These are phyloP conservation scores for Phytophthora cactorum DNA, from an alignment of 352 stramenopile species.

Conservation along the genomic window DNA sequence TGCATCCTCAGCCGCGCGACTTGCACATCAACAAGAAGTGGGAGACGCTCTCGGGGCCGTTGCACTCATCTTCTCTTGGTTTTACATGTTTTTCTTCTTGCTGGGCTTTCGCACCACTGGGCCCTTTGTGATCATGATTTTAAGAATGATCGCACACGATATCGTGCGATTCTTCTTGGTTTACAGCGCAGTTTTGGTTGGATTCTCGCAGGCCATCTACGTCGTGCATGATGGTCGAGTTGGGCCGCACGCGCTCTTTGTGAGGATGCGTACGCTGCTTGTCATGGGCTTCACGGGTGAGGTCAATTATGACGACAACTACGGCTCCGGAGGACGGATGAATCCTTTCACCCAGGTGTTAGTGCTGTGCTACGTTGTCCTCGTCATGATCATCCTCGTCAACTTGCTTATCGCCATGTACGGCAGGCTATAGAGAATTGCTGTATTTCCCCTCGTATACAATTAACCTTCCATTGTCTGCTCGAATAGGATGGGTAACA, in stretches of 20 bases:
- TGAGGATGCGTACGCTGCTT: conserved; percentile 56
- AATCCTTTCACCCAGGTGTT: conserved; percentile 55
- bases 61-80: conserved; percentile 61
- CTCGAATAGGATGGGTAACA: conserved; percentile 63
- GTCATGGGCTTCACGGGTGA: conserved; percentile 66
- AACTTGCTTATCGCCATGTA: conserved; percentile 76
- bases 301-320: conserved; percentile 71
- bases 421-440: background rate
- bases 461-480: conserved; percentile 1
- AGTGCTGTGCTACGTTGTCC: conserved; percentile 65
- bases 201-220: conserved; percentile 64
- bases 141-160: conserved; percentile 66
- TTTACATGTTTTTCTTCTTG: conserved; percentile 77
- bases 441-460: background rate
- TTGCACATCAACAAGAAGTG: conserved; percentile 25
- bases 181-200: conserved; percentile 58
- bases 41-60: conserved; percentile 54
- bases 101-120: conserved; percentile 65
- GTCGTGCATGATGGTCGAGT: conserved; percentile 54
- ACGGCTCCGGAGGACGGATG: conserved; percentile 46
- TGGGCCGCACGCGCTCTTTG: conserved; percentile 34
- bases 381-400: conserved; percentile 71
- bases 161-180: conserved; percentile 66
- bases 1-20: conserved; percentile 31
- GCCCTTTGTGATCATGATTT: conserved; percentile 75